These are phyloP conservation scores for Ogataea wickerhamii DNA, from an alignment of 805 yeast genomes.

Conservation along the genomic window DNA sequence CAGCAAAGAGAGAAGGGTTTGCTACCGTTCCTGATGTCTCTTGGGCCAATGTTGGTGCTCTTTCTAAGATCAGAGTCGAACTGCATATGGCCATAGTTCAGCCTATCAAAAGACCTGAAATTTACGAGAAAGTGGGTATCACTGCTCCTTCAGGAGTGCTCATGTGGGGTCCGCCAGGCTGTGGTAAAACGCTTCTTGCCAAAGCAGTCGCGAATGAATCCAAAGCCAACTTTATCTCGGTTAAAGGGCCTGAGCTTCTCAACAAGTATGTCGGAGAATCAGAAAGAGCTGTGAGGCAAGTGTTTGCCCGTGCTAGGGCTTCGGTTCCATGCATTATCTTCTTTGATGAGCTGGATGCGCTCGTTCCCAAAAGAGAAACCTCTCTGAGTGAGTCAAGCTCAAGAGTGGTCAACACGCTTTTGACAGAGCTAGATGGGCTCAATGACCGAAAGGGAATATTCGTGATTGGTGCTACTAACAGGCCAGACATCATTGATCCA, in stretches of 20 bases:
- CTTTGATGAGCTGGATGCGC: conserved; percentile 93
- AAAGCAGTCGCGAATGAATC: conserved; percentile 98
- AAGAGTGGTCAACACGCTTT: conserved; percentile 88
- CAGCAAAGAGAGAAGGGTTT: conserved; percentile 97
- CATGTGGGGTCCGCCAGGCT: conserved; percentile 99
- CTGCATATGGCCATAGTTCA: conserved; percentile 96
- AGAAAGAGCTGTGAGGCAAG: conserved; percentile 88
- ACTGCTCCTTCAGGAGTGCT: conserved; percentile 96
- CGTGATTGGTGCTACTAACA: conserved; percentile 93
- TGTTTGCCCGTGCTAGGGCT: conserved; percentile 89
- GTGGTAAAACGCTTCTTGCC: conserved; percentile 94
- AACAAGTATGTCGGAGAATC: conserved; percentile 96
- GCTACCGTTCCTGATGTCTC: conserved; percentile 98
- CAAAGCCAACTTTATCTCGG: conserved; percentile 91
- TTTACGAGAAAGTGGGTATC: conserved; percentile 86
- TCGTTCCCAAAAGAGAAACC: conserved; percentile 91
- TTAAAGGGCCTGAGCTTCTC: conserved; percentile 93
- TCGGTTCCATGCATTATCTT: conserved; percentile 93
- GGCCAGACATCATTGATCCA: conserved; percentile 98
- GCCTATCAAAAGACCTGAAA: conserved; percentile 89
- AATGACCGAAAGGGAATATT: conserved; percentile 90
- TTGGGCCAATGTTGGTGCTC: conserved; percentile 94
- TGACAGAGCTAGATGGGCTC: conserved; percentile 93
- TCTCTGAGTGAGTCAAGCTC: conserved; percentile 85
- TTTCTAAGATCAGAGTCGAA: conserved; percentile 75